Evolutionary conservation across 2,329 filamentous ascomycete species (phyloP).

Genomic region (Didymella keratinophila): DNA sequence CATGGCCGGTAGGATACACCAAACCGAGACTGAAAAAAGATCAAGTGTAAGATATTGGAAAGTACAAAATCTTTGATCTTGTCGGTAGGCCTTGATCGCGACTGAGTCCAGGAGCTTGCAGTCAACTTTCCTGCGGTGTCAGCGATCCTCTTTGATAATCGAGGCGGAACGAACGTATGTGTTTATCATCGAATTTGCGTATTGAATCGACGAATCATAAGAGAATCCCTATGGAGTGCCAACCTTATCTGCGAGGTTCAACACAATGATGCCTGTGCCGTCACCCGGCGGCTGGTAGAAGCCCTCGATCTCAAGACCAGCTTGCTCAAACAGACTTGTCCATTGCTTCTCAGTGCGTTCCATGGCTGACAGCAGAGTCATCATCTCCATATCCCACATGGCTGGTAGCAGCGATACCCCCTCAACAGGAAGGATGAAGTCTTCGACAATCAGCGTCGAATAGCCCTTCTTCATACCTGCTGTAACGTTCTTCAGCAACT

Average conservation of each 20-base stretch:
- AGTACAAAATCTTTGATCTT: too few relatives aligned
- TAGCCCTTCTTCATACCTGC: slow-evolving; percentile 23
- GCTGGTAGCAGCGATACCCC: slow-evolving; percentile 5
- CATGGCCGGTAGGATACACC: too few relatives aligned
- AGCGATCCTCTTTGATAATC: too few relatives aligned
- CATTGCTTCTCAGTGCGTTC: slow-evolving; percentile 19
- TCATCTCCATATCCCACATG: slow-evolving; percentile 24
- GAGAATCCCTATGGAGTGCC: not conserved
- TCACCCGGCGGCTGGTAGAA: slow-evolving; percentile 15
- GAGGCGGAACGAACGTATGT: not conserved
- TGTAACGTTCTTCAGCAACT: slow-evolving; percentile 22
- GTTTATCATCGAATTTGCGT: not conserved
- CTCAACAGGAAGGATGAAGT: slow-evolving; percentile 18
- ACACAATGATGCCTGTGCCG: slow-evolving; percentile 14
- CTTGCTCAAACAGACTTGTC: slow-evolving; percentile 11
- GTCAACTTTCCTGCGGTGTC: too few relatives aligned
- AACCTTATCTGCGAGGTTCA: not conserved
- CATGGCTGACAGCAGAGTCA: slow-evolving; percentile 16
- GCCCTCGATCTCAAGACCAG: slow-evolving; percentile 14
- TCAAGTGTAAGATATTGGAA: too few relatives aligned
- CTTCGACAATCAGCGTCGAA: slow-evolving; percentile 21
- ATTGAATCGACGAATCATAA: not conserved
- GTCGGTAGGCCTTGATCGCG: too few relatives aligned
- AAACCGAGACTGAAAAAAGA: too few relatives aligned
- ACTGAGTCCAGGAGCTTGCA: too few relatives aligned